Evolutionary conservation across 2,329 filamentous ascomycete genomes (phyloP).

Genomic region (Bipolaris sorokiniana): DNA sequence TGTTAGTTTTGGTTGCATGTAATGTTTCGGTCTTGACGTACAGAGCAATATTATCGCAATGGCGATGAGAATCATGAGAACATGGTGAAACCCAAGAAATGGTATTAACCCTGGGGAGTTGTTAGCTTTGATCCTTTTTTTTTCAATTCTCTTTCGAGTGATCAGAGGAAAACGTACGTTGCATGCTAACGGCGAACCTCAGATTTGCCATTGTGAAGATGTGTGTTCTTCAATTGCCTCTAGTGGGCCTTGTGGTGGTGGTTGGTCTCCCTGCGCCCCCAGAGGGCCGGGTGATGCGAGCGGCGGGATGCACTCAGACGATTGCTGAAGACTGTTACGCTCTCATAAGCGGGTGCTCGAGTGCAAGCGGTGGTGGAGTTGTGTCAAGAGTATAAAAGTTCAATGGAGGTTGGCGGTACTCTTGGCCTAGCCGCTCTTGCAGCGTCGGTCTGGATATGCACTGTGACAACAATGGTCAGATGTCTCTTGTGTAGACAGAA

Average conservation of each 20-base stretch:
- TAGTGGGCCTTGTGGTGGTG: slow-evolving; percentile 22
- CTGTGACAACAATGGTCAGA: slow-evolving; percentile 44
- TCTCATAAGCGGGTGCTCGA: slow-evolving; percentile 23
- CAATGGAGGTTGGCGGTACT: slow-evolving; percentile 27
- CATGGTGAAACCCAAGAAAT: slow-evolving; percentile 75
- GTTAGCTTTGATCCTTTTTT: slow-evolving; percentile 34
- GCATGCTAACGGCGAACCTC: slow-evolving; percentile 59
- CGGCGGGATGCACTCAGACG: slow-evolving; percentile 44
- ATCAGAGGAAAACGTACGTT: slow-evolving; percentile 46
- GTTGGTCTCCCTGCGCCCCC: slow-evolving; percentile 48
- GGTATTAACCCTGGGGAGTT: slow-evolving; percentile 61
- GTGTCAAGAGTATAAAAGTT: slow-evolving; percentile 26
- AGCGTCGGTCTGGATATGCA: slow-evolving; percentile 39
- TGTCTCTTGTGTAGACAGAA: slow-evolving; percentile 28
- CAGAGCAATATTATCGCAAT: slow-evolving; percentile 93
- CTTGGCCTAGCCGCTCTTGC: slow-evolving; percentile 33
- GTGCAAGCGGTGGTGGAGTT: slow-evolving; percentile 29
- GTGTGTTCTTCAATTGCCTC: slow-evolving; percentile 32
- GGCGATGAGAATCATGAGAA: slow-evolving; percentile 96
- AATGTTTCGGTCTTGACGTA: slow-evolving; percentile 58
- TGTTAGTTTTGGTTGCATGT: slow-evolving; percentile 28
- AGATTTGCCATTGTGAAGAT: slow-evolving; percentile 55
- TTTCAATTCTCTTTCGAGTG: neutral
- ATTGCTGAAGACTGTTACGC: slow-evolving; percentile 19
- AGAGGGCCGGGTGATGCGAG: slow-evolving; percentile 47